Evolutionary conservation across 495 filamentous ascomycete genomes (phyloP), one percentile per base, ranked within the genome.

Genomic region (Penicillium alfredii): DNA sequence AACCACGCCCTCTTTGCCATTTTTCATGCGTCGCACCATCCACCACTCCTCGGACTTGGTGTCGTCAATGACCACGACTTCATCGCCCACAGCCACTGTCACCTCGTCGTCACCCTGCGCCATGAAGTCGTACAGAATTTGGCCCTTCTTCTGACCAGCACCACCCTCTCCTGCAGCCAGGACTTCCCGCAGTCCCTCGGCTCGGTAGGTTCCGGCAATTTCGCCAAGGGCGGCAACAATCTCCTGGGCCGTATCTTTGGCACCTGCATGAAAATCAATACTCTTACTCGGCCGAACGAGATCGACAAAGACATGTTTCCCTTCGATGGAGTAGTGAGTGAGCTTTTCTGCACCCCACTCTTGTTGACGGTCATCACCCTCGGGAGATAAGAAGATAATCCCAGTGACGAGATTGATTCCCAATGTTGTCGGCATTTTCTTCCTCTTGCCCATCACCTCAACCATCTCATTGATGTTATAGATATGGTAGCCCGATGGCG

Each of bases 381-480:
- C 92, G 0, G 93, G 88, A 0, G 89, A 78, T 33, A 99, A 86
- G 66, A 94, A 82, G 39, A 99, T 89, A 8, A 82, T 76, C 24
- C 88, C 88, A 0, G 86, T 92, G 15, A 77, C 79, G 30, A 86
- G 61, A 52, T 96, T 94, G 47, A 99, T 78, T 7, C 92, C 92
- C 32, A 99, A 60, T 10, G 86, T 94, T 24, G 88, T 95, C 3
- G 93, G 88, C 75, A 94, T 87, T 67, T 99, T 99, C 71, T 94
- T 95, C 53, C 84, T 84, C 67, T 90, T 94, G 37, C 88, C 88
- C 80, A 93, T 87, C 10, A 86, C 78, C 18, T 88, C 88, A 2
- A 94, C 78, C 79, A 95, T 93, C 59, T 99, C 93, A 59, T 87
- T 90, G 60, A 99, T 85, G 51, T 90, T 94, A 62, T 94, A 96